phyloP scores from a whole-genome alignment of 2,329 filamentous ascomycete genomes.

The Zymoseptoria pseudotritici region DNA sequence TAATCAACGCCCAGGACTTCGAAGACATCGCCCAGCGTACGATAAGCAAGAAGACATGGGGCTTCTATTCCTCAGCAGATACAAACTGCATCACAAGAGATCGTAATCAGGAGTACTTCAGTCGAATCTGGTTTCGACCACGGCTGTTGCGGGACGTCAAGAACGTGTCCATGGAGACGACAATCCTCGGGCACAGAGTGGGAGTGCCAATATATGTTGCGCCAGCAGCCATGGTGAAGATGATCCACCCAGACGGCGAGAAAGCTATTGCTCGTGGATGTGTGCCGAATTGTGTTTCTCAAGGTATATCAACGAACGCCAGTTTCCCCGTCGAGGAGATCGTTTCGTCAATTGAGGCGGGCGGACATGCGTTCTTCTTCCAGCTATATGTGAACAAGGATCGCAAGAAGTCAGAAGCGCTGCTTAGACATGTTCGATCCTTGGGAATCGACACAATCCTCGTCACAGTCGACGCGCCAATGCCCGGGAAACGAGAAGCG shows the following conservation, averaged over 20 bases:
- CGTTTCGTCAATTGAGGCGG: conserved; percentile 17
- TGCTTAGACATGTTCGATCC: conserved; percentile 42
- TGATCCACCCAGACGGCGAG: conserved; percentile 34
- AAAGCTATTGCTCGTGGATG: conserved; percentile 29
- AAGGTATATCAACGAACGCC: conserved; percentile 29
- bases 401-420: conserved; percentile 42
- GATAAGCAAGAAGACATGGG: conserved; percentile 35
- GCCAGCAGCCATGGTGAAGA: conserved; percentile 31
- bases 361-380: conserved; percentile 43
- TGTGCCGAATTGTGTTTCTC: conserved; percentile 20
- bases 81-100: conserved; percentile 44
- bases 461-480: conserved; percentile 52
- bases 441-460: conserved; percentile 48
- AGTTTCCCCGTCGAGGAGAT: conserved; percentile 29
- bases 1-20: conserved; percentile 43
- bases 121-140: conserved; percentile 42
- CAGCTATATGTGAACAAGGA: conserved; percentile 57
- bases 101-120: conserved; percentile 37
- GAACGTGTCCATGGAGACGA: conserved; percentile 28
- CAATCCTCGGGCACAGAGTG: conserved; percentile 28
- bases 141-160: conserved; percentile 38
- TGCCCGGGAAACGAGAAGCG: conserved; percentile 49
- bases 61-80: conserved; percentile 44
- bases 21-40: conserved; percentile 34
- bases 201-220: conserved; percentile 32